These are phyloP conservation scores for Solanum hybrid DNA, from an alignment of 305 asterid species.

Conservation along the genomic window DNA sequence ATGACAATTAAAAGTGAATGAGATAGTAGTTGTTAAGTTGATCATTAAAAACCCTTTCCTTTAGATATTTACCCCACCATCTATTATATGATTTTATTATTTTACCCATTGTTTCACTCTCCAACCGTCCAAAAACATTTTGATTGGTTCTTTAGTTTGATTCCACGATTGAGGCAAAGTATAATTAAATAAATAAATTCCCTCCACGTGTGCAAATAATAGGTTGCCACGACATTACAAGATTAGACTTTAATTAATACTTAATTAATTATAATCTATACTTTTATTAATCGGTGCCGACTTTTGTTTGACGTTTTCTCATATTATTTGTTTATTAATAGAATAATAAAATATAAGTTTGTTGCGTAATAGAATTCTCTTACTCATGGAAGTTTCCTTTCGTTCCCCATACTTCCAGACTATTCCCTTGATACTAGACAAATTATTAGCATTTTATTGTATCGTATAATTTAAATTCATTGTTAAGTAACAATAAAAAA, in stretches of 20 bases:
- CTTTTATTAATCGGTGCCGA: not conserved
- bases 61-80: not conserved
- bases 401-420: not conserved
- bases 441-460: too few species aligned
- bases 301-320: not conserved
- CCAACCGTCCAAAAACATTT: not conserved
- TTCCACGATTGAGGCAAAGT: not conserved
- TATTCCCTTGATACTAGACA: not conserved
- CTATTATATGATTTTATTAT: not conserved
- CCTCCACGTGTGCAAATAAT: not conserved
- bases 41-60: not conserved
- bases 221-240: not conserved
- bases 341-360: not conserved
- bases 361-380: not conserved
- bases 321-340: not conserved
- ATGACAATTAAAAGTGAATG: too few species aligned
- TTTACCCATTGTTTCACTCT: not conserved
- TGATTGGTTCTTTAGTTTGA: not conserved
- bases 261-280: not conserved
- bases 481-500: too few species aligned
- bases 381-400: not conserved
- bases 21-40: not conserved
- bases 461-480: too few species aligned
- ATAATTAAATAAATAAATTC: not conserved
- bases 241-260: not conserved